Base-by-base conservation (phyloP, 2,329 filamentous ascomycete species). In the Fusarium multiceps region DNA sequence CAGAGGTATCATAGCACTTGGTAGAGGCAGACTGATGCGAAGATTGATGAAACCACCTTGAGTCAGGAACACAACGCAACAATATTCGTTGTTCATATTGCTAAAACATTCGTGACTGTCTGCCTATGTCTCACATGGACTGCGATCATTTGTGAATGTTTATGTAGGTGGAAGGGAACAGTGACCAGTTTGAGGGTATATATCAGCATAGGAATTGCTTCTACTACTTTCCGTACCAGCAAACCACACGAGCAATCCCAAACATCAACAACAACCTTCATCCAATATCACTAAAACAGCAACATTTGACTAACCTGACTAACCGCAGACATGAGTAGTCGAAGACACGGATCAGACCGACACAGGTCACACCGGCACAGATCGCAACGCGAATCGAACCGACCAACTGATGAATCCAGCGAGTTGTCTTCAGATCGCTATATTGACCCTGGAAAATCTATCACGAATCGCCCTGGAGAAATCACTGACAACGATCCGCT, bases 41-140 rank as follows among this genome's bases (percentile, higher is more conserved):
- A 37, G 18, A 37, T n/a, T 2, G 18, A 2, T n/a, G 9, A n/a
- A 2, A 7, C 2, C 18, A 37, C 18, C 18, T 3, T n/a, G 9
- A 37, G 18, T 37, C 18, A 37, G 34, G 4, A 11, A 12, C 1
- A 1, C 5, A 1, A 7, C 34, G 34, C 10, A n/a, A 37, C 34
- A 37, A 37, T n/a, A 7, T 3, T 37, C 6, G 6, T 12, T 37
- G 0, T 37, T 37, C 34, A 37, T n/a, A n/a, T n/a, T n/a, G n/a
- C n/a, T n/a, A n/a, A n/a, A n/a, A n/a, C n/a, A n/a, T 11, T 1
- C 11, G 34, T 37, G 34, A 37, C 18, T n/a, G 34, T 37, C 18
- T n/a, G 34, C 1, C 7, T 0, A 6, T 3, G 10, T 37, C 18
- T 37, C n/a, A n/a, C n/a, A n/a, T 1, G 18, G 10, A 37, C 18